Conservation (phyloP, 2,329 filamentous ascomycete species). For the Didymella keratinophila region DNA sequence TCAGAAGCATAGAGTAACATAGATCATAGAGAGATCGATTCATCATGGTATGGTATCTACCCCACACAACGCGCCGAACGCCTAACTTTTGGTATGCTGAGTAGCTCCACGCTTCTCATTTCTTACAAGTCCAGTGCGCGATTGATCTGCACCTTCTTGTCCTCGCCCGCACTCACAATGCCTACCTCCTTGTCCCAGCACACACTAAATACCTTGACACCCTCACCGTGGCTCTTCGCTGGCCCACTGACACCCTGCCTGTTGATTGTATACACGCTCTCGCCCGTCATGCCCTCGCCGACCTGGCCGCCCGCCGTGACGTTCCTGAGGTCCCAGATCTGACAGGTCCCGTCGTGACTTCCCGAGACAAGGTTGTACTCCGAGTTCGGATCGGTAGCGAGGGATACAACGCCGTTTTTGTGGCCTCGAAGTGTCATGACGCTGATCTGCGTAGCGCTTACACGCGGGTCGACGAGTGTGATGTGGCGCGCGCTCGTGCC, state of each 20-base stretch:
- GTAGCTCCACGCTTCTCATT: neutral
- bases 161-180: conserved; percentile 90
- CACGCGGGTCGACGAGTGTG: conserved; percentile 89
- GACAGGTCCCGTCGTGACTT: conserved; percentile 90
- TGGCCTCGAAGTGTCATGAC: conserved; percentile 94
- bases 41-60: conserved; percentile 29
- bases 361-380: conserved; percentile 85
- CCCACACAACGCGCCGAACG: conserved; percentile 22
- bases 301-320: conserved; percentile 65
- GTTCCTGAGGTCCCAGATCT: conserved; percentile 90
- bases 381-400: conserved; percentile 69
- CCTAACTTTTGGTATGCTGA: conserved; percentile 19
- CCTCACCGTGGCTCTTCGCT: conserved; percentile 73
- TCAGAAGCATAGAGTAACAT: neutral
- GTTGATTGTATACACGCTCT: conserved; percentile 78
- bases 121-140: conserved; percentile 32
- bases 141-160: conserved; percentile 94
- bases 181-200: conserved; percentile 86
- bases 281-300: conserved; percentile 63
- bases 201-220: conserved; percentile 88
- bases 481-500: conserved; percentile 88
- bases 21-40: conserved; percentile 8
- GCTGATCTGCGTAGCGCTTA: conserved; percentile 75
- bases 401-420: conserved; percentile 72
- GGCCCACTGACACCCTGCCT: conserved; percentile 70